Evolutionary conservation across 306 rosid genomes (phyloP).

Genomic region (Acacia confusa): DNA sequence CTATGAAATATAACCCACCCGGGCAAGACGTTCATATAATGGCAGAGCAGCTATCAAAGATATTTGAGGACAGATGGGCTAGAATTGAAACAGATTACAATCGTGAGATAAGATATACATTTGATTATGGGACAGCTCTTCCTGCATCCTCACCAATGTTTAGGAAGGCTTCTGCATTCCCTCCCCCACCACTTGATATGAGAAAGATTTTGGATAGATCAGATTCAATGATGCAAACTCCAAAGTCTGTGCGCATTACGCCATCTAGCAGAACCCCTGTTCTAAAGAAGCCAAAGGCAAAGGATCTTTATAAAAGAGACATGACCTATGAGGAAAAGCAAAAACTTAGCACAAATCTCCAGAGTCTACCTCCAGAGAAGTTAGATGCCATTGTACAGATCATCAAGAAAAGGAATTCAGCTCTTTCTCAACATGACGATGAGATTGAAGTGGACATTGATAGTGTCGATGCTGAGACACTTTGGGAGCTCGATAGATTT

Average conservation of each 20-base stretch:
- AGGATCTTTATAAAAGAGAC: constrained; percentile 88
- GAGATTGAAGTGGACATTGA: constrained; percentile 97
- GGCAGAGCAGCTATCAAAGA: constrained; percentile 75
- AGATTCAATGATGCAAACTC: constrained; percentile 54
- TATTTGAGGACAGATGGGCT: constrained; percentile 92
- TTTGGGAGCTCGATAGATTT: constrained; percentile 97
- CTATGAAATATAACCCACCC: constrained; percentile 86
- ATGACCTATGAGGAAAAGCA: constrained; percentile 94
- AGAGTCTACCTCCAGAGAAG: constrained; percentile 78
- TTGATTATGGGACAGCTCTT: constrained; percentile 52
- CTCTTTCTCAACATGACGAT: constrained; percentile 71
- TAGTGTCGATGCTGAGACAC: constrained; percentile 86
- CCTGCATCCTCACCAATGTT: constrained; percentile 66
- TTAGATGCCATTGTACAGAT: constrained; percentile 83
- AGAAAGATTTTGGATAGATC: constrained; percentile 74
- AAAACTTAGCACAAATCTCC: constrained; percentile 81
- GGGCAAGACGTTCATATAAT: constrained; percentile 96
- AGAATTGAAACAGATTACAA: constrained; percentile 84
- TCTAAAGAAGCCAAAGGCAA: constrained; percentile 94
- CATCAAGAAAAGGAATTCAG: constrained; percentile 80
- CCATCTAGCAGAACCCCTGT: constrained; percentile 84
- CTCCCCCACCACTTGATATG: constrained; percentile 78
- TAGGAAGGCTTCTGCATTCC: constrained; percentile 58
- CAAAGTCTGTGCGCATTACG: constrained; percentile 56
- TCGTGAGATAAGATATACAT: constrained; percentile 69